phyloP scores from a whole-genome alignment of 2,329 filamentous ascomycete species.

The Monosporascus sp. region DNA sequence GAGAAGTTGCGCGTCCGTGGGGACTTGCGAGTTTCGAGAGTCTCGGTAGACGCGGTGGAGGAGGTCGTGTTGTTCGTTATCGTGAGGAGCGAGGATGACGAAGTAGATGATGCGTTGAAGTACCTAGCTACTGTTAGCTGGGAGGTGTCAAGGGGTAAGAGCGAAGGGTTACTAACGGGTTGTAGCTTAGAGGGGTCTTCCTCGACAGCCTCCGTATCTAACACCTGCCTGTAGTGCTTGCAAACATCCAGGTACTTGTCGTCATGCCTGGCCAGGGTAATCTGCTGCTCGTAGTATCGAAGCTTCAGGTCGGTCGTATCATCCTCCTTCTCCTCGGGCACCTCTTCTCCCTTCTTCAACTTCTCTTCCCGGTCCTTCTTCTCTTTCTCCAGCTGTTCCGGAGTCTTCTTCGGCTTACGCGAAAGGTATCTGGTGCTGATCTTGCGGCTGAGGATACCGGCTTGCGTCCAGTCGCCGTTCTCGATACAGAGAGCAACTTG shows the following conservation, averaged over 20 bases:
- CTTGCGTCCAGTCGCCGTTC: conserved; percentile 93
- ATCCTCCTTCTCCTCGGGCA: conserved; percentile 72
- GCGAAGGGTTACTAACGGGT: conserved; percentile 56
- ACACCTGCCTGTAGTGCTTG: conserved; percentile 95
- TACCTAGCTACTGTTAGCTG: conserved; percentile 47
- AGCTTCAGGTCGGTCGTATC: conserved; percentile 97
- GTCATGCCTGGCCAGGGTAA: conserved; percentile 91
- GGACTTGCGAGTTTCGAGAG: conserved; percentile 70
- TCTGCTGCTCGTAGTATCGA: conserved; percentile 95
- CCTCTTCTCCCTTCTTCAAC: conserved; percentile 72
- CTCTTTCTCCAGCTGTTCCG: conserved; percentile 86
- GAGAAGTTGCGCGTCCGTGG: conserved; percentile 77
- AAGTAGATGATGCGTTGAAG: conserved; percentile 97
- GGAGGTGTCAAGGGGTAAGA: not conserved
- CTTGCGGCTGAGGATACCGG: conserved; percentile 88
- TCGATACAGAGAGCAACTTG: conserved; percentile 95
- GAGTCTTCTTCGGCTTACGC: conserved; percentile 84
- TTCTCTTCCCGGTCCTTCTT: conserved; percentile 84
- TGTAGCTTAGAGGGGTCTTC: conserved; percentile 81
- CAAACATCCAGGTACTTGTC: conserved; percentile 96
- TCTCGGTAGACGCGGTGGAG: conserved; percentile 90
- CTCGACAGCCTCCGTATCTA: conserved; percentile 94
- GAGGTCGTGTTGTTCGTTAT: conserved; percentile 97
- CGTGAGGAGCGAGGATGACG: conserved; percentile 90
- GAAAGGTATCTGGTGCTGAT: conserved; percentile 92